Percentiles rank a stretch among this genome's conserved stretches.
phyloP scores from a whole-genome alignment of 108 stramenopile species.

The Fistulifera solaris region DNA sequence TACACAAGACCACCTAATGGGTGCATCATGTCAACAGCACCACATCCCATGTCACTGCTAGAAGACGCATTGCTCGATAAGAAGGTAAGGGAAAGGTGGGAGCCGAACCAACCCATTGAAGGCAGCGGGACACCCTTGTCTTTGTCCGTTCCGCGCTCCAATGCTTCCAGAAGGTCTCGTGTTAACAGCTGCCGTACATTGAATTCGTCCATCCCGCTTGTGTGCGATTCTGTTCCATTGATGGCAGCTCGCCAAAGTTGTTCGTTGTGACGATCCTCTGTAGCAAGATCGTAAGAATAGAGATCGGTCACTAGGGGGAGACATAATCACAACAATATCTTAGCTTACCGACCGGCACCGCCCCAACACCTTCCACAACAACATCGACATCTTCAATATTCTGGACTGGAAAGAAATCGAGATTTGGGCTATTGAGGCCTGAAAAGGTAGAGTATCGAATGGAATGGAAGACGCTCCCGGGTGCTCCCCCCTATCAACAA shows the following conservation, averaged over 20 bases:
- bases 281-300: conserved; percentile 1
- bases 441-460: conserved; percentile 65
- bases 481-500: conserved; percentile 36
- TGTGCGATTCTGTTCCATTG: conserved; percentile 85
- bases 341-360: conserved; percentile 39
- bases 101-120: conserved; percentile 80
- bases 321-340: neutral
- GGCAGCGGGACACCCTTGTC: conserved; percentile 53
- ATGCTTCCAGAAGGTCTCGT: conserved; percentile 50
- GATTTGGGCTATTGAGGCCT: conserved; percentile 69
- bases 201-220: conserved; percentile 73
- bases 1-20: conserved; percentile 75
- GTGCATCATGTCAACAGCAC: conserved; percentile 74
- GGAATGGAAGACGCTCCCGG: conserved; percentile 55
- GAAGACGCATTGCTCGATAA: conserved; percentile 71
- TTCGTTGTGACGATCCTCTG: conserved; percentile 78
- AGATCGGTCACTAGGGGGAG: neutral
- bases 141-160: conserved; percentile 54
- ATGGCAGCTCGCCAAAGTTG: conserved; percentile 75
- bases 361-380: conserved; percentile 42
- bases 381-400: conserved; percentile 77
- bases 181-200: conserved; percentile 61
- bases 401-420: conserved; percentile 74
- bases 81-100: conserved; percentile 60
- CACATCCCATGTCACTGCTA: conserved; percentile 73